Conservation (phyloP, 2,329 filamentous ascomycete genomes). For the Cercospora sp. region DNA sequence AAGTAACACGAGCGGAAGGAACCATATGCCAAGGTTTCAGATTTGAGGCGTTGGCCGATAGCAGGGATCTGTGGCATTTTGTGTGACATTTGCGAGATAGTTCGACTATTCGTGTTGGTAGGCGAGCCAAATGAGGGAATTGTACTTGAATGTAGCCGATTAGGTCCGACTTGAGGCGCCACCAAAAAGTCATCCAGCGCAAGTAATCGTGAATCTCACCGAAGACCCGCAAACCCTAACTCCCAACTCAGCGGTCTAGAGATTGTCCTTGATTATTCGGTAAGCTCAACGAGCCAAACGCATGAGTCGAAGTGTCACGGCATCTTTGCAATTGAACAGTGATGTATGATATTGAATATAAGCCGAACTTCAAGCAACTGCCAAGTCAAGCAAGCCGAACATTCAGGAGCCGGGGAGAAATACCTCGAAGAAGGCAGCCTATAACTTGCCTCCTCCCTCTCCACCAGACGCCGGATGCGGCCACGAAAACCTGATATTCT, state of each 20-base stretch:
- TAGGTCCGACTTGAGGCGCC: not conserved
- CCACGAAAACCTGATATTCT: constrained; percentile 30
- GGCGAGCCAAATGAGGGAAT: not conserved
- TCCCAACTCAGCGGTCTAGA: not conserved
- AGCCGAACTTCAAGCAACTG: not conserved
- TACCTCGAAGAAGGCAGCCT: not conserved
- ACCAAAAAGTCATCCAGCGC: not conserved
- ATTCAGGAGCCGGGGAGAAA: not conserved
- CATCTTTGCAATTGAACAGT: not conserved
- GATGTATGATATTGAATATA: not conserved
- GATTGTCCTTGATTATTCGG: not conserved
- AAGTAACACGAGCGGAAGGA: not conserved
- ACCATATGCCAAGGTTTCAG: constrained; percentile 2
- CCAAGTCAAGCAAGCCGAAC: not conserved
- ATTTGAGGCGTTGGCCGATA: not conserved
- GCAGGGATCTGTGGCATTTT: not conserved
- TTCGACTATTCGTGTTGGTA: not conserved
- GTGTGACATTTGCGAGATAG: not conserved
- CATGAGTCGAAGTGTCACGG: not conserved
- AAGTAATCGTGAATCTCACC: not conserved
- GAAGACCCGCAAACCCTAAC: not conserved
- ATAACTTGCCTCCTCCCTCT: constrained; percentile 10
- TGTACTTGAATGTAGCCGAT: not conserved
- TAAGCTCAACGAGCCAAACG: not conserved
- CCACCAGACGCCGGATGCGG: constrained; percentile 14